Evolutionary conservation across 106 monocot genomes (phyloP), one percentile per base, ranked within the genome.

Genomic region (Dendrobium chrysotoxum): DNA sequence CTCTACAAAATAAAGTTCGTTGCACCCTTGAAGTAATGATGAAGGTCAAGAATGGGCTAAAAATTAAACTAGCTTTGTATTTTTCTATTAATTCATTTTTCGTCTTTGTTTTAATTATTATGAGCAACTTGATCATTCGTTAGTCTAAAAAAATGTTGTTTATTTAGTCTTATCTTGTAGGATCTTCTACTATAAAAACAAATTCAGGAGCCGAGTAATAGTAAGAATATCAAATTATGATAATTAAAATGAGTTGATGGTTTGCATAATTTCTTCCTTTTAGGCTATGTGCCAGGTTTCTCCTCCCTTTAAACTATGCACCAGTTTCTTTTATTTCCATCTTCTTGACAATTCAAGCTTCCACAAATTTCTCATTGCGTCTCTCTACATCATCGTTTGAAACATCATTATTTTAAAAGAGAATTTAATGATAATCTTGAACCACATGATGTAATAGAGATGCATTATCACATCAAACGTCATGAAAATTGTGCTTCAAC

Each of bases 401-500:
- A 35, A 35, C 35, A 35, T 35, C 35, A 35, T 3, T 35, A 35
- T 7, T 12, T 50, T 13, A 2, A 23, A 23, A n/a, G 1, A 61
- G 23, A 3, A 61, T 61, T n/a, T 23, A 55, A 55, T 17, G 61
- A 61, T 61, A 23, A 61, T 23, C 23, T 61, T n/a, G 61, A 61
- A 4, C 50, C 50, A 23, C 7, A 61, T 61, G 61, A 61, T 6
- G 61, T 61, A 61, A 61, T 61, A 23, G 8, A 4, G 20, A 55
- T 16, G 11, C 55, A 61, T n/a, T 61, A n/a, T n/a, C 61, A 61
- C 61, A 61, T 23, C 61, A 61, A 61, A 61, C 4, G 61, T 23
- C 23, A 61, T 61, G 61, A 61, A 61, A 61, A 61, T 61, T 61
- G 61, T 61, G 61, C n/a, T 23, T n/a, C 61, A 61, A 61, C n/a